Conservation (phyloP, 306 rosid genomes). For the Elaeagnus macrophylla region DNA sequence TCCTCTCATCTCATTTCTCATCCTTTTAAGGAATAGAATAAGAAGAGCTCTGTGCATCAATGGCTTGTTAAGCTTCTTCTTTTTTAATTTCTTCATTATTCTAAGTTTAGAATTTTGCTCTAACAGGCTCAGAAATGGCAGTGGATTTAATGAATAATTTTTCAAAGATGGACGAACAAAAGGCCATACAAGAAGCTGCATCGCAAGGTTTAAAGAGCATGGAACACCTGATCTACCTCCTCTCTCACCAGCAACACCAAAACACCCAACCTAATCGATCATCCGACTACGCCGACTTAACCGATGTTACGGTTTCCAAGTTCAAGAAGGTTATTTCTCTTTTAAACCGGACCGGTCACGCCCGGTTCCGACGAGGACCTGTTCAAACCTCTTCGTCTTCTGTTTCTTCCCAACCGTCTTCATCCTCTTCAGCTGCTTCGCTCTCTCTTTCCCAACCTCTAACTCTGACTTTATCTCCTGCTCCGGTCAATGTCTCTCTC, state of each 20-base stretch:
- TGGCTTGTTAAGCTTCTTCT: conserved; percentile 21
- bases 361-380: conserved; percentile 90
- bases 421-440: conserved; percentile 16
- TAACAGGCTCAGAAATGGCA: conserved; percentile 30
- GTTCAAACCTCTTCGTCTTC: conserved; percentile 20
- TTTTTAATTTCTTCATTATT: not conserved
- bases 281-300: conserved; percentile 44
- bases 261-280: conserved; percentile 17
- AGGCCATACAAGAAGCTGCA: conserved; percentile 69
- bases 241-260: conserved; percentile 34
- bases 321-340: conserved; percentile 60
- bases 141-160: conserved; percentile 55
- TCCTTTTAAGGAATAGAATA: not conserved
- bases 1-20: not conserved
- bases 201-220: conserved; percentile 64
- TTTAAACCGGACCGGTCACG: conserved; percentile 74
- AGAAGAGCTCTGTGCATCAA: not conserved
- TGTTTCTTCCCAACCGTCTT: conserved; percentile 3
- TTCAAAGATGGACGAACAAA: conserved; percentile 61
- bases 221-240: conserved; percentile 52
- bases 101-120: not conserved
- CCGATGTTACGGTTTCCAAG: conserved; percentile 59
- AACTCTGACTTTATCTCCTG: conserved; percentile 14
- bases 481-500: conserved; percentile 21
- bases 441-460: conserved; percentile 22